phyloP scores from a whole-genome alignment of 805 yeast genomes.

The Metschnikowia similis region DNA sequence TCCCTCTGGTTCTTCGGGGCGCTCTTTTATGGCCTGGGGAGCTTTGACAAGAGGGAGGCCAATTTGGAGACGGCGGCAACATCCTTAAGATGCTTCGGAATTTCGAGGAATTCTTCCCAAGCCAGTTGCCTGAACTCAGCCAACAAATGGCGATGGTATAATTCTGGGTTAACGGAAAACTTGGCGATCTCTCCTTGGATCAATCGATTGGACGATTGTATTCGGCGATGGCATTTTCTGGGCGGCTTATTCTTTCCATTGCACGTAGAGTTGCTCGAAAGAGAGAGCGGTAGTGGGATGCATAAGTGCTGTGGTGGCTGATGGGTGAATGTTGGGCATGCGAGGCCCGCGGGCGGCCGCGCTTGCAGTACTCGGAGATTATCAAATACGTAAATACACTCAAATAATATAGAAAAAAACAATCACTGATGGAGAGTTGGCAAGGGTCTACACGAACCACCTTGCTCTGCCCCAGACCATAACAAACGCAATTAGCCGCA shows the following conservation, averaged over 20 bases:
- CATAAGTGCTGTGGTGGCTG: not conserved
- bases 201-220: not conserved
- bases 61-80: conserved; percentile 5
- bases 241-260: not conserved
- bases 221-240: not conserved
- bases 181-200: conserved; percentile 9
- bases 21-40: conserved; percentile 5
- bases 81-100: conserved; percentile 2
- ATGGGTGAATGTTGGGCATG: not conserved
- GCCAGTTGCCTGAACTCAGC: conserved; percentile 18
- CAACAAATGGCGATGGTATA: conserved; percentile 14
- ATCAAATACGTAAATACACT: not conserved
- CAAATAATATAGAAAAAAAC: not conserved
- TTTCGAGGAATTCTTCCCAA: conserved; percentile 15
- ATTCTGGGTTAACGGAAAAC: conserved; percentile 9
- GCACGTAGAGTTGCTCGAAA: conserved; percentile 15
- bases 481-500: conserved; percentile 34
- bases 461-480: conserved; percentile 25
- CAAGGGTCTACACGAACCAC: conserved; percentile 12
- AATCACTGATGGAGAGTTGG: too few species aligned
- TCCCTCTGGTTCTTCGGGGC: conserved; percentile 1
- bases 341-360: not conserved
- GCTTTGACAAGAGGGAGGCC: conserved; percentile 13
- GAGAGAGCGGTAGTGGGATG: conserved; percentile 11
- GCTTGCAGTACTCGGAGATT: not conserved